Conservation (phyloP, 345 rosid species). For the Citrus mangshanensis region DNA sequence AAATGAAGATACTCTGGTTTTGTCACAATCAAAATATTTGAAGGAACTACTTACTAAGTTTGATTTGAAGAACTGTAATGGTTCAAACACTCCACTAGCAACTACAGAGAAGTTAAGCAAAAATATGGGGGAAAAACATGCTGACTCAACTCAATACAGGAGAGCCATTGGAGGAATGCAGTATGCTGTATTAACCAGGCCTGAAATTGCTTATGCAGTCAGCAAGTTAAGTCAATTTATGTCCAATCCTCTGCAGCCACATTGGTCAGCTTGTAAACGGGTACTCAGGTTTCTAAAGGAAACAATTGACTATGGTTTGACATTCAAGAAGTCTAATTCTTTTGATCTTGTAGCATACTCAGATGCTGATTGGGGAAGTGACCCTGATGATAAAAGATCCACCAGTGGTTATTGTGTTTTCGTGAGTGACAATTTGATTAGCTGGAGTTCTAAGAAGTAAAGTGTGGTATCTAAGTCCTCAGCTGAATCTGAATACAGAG, state of each 20-base stretch:
- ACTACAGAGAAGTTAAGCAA: background rate
- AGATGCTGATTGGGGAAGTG: background rate
- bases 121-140: rapidly evolving
- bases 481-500: background rate
- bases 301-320: background rate
- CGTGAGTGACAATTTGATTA: background rate
- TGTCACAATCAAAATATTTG: rapidly evolving
- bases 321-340: rapidly evolving
- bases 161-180: background rate
- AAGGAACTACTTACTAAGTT: rapidly evolving
- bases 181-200: background rate
- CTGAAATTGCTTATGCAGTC: background rate
- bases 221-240: background rate
- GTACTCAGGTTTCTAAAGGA: background rate
- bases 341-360: rapidly evolving
- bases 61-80: background rate
- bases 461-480: rapidly evolving
- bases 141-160: background rate
- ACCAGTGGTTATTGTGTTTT: background rate
- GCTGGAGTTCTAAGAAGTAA: background rate
- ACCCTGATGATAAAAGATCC: background rate
- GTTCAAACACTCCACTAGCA: background rate
- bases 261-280: background rate
- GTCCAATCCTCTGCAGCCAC: background rate
- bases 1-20: background rate